Evolutionary conservation across 768 basidiomycete species (phyloP), one percentile per base, ranked within the genome.

Genomic region (Boletales sp.): DNA sequence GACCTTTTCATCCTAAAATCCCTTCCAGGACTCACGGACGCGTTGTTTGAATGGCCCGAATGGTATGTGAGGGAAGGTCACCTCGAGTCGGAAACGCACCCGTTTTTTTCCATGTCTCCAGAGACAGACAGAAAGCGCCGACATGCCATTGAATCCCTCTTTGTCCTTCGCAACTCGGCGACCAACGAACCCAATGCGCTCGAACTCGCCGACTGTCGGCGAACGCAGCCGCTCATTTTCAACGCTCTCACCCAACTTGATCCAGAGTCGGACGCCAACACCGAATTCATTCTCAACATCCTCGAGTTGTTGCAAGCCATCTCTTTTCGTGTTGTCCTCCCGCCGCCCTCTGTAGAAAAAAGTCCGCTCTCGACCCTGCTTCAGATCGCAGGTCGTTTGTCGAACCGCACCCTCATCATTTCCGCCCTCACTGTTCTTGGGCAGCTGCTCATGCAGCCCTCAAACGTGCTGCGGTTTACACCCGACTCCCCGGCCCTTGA

Each of bases 11-110:
- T 80, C 48, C 76, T 97, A 50, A 76, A 74, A 35, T 72, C 74
- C 31, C 83, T 90, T 44, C 86, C 90, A 0, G 91, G 91, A 9
- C 74, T 94, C 37, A 81, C 89, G 21, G 87, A 92, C 58, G 86
- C 85, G 6, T 74, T 97, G 18, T 87, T 92, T 52, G 87, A 87
- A 62, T 92, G 87, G 87, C 92, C 94, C 3, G 84, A 89, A 62
- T 87, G 84, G 84, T 94, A 88, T 65, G 74, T 83, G 43, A 73
- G 65, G 3, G 79, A 83, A 54, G 84, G 85, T n/a, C 72, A 79
- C 58, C 74, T 74, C 55, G 65, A 71, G 48, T 68, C 72, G 40
- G 75, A 79, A 21, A 60, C 63, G 32, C 55, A 71, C 30, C 47
- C 69, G 9, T 67, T 90, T 34, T 91, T 90, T 54, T 78, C 85